Base-by-base conservation (phyloP, 2,329 filamentous ascomycete genomes). In the Emergomyces orientalis region DNA sequence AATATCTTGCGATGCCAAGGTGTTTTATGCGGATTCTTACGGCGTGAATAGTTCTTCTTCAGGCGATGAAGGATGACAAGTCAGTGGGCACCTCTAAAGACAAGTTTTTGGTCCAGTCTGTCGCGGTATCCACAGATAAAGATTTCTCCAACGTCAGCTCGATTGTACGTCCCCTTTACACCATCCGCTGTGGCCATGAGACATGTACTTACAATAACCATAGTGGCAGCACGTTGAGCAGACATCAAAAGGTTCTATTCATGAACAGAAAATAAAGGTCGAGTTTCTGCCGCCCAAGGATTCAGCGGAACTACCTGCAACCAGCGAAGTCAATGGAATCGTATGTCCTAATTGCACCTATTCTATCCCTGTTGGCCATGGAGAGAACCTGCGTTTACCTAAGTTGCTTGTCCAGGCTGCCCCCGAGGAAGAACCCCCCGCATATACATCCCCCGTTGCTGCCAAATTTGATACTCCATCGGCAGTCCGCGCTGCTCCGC, bases 21-120 rank as follows among this genome's bases (percentile, higher is more conserved):
- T 52, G 47, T 34, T 51, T 51, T 17, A 51, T 8, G 13, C 34
- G 61, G 45, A 49, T 34, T 34, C 57, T 59, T 47, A 59, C 39
- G 19, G 11, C 19, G 34, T 30, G 60, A 64, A 60, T 69, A 95
- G 94, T 99, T 63, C 87, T 97, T 45, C 86, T 99, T 51, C 94
- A 99, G 80, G 91, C 93, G 30, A 97, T 99, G 94, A 97, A 96
- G 82, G 86, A 91, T 73, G 92, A 97, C 54, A 57, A 22, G 32
- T 34, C 54, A 39, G 54, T 57, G 72, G 93, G 27, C 93, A 62
- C 85, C 92, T 25, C 76, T 82, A 63, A 92, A 66, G 93, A 97
- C 83, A 97, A 97, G 81, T 97, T 97, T 77, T 85, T 97, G 62
- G 93, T 97, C 43, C 93, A 97, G 78, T 95, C 92, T 32, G 90